These are phyloP conservation scores for Rossbeevera mucosa DNA, from an alignment of 768 basidiomycete genomes.

Conservation along the genomic window DNA sequence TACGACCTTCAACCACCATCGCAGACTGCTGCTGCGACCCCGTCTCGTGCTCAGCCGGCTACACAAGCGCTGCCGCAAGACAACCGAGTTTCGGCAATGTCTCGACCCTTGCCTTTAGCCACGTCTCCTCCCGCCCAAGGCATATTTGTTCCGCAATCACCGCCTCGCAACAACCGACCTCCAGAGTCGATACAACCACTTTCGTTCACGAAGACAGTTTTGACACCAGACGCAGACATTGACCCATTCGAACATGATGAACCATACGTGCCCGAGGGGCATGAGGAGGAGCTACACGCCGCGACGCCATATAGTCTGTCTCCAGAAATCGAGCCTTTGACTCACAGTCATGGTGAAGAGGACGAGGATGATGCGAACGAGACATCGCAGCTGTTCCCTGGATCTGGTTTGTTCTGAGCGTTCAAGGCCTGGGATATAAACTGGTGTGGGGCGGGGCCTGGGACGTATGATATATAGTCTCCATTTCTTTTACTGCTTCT, in stretches of 20 bases:
- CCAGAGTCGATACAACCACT: conserved; percentile 14
- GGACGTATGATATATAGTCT: background rate
- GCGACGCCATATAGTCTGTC: conserved; percentile 29
- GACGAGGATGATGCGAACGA: conserved; percentile 24
- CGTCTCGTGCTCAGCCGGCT: conserved; percentile 10
- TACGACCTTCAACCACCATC: conserved; percentile 31
- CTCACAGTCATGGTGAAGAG: conserved; percentile 16
- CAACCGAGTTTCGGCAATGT: conserved; percentile 4
- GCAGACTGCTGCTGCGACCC: conserved; percentile 10
- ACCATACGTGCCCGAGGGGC: conserved; percentile 22
- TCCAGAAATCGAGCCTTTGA: conserved; percentile 11
- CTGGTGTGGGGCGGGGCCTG: background rate
- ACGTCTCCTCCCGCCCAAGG: conserved; percentile 11
- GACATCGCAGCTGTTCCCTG: conserved; percentile 39
- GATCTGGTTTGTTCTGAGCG: conserved; percentile 38
- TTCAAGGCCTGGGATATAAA: background rate
- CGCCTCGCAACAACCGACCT: conserved; percentile 5
- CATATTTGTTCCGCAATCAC: conserved; percentile 10
- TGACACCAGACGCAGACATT: conserved; percentile 28
- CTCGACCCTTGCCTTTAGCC: conserved; percentile 6
- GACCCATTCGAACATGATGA: conserved; percentile 31
- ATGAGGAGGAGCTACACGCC: conserved; percentile 9
- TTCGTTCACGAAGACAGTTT: conserved; percentile 8
- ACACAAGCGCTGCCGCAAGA: conserved; percentile 10
- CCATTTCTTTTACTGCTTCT: background rate